These are phyloP conservation scores for Eucalyptus marginata DNA, from an alignment of 345 rosid genomes.

Conservation along the genomic window DNA sequence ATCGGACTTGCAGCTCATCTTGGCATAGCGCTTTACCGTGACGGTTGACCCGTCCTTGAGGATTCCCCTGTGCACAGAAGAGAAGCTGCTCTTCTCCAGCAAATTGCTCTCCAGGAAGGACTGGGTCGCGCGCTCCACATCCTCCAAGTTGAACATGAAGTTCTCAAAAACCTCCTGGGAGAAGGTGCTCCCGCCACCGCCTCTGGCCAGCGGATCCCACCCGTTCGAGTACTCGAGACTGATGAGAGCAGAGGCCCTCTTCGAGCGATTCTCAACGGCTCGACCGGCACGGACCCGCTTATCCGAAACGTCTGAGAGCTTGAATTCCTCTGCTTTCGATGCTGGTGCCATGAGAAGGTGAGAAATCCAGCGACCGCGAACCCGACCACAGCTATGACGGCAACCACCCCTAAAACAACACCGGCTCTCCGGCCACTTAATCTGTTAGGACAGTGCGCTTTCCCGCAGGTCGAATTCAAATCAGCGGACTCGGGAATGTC, in stretches of 20 bases:
- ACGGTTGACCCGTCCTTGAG: conserved; percentile 80
- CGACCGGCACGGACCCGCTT: conserved; percentile 58
- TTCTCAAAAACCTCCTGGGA: conserved; percentile 85
- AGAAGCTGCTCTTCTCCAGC: conserved; percentile 65
- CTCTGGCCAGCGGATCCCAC: conserved; percentile 84
- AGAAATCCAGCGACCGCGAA: conserved; percentile 29
- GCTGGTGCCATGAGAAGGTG: conserved; percentile 42
- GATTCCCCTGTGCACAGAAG: conserved; percentile 69
- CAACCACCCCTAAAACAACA: conserved; percentile 34
- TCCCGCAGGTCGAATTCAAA: conserved; percentile 33
- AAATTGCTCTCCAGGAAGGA: conserved; percentile 72
- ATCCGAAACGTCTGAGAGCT: conserved; percentile 45
- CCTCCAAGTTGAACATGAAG: conserved; percentile 86
- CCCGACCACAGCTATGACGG: conserved; percentile 9
- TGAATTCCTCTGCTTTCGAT: conserved; percentile 63
- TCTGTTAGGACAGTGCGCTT: conserved; percentile 11
- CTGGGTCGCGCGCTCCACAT: conserved; percentile 90
- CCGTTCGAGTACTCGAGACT: conserved; percentile 86
- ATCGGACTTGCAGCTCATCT: conserved; percentile 77
- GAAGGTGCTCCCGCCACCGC: conserved; percentile 33
- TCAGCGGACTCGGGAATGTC: conserved; percentile 63
- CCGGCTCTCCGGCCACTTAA: conserved; percentile 23
- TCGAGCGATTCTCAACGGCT: conserved; percentile 30
- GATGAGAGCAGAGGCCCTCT: conserved; percentile 63
- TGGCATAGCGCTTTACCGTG: conserved; percentile 65